These are phyloP conservation scores for Backusella parvicylindrica DNA, from an alignment of 192 early-diverging fungal genomes.

Conservation along the genomic window DNA sequence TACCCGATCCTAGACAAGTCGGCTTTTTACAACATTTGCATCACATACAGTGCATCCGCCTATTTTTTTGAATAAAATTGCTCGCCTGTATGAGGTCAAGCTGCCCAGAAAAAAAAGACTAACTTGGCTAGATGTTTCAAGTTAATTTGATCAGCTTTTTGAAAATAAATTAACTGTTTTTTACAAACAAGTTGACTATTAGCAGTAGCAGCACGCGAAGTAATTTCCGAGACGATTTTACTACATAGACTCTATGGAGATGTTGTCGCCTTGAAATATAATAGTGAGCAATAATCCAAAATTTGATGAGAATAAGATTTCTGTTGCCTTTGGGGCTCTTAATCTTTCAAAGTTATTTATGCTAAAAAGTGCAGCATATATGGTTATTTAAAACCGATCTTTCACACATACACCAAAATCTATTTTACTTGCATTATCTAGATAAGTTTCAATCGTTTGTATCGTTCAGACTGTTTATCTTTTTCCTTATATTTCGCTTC, in stretches of 20 bases:
- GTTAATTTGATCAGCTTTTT: too few relatives aligned
- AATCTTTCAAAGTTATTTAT: constrained; percentile 12
- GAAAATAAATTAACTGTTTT: too few relatives aligned
- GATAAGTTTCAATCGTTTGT: background rate
- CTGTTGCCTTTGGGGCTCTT: constrained; percentile 13
- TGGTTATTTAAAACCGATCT: constrained; percentile 4
- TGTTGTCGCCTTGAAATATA: constrained; percentile 3
- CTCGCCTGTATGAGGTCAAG: too few relatives aligned
- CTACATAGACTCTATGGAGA: background rate
- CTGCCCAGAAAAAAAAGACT: too few relatives aligned
- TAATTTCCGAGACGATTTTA: background rate
- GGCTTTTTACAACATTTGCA: too few relatives aligned
- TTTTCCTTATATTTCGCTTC: constrained; percentile 13
- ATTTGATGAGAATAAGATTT: constrained; percentile 7
- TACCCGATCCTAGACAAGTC: too few relatives aligned
- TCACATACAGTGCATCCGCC: too few relatives aligned
- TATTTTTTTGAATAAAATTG: too few relatives aligned
- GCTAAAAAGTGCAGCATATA: background rate
- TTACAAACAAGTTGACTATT: background rate
- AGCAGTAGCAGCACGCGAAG: constrained; percentile 3
- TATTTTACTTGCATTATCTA: constrained; percentile 14
- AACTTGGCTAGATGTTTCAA: too few relatives aligned
- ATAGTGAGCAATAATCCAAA: background rate
- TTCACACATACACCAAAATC: constrained; percentile 12
- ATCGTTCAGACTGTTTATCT: constrained; percentile 12